Evolutionary conservation across 495 filamentous ascomycete genomes (phyloP).

Genomic region (Hypoxylon trugodes): DNA sequence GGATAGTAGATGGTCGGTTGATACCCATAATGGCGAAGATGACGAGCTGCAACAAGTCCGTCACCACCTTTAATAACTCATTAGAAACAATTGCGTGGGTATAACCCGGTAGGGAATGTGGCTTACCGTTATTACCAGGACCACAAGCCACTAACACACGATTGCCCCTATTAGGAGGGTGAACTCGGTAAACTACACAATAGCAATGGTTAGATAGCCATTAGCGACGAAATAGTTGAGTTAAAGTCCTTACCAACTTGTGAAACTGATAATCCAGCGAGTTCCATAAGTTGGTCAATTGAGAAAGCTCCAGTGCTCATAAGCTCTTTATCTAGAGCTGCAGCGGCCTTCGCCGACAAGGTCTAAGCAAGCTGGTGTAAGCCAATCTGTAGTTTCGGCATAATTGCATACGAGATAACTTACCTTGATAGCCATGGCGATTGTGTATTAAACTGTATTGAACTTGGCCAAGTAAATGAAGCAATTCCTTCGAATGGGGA

Average conservation of each 20-base stretch:
- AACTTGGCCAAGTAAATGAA: no score
- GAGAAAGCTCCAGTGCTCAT: slow-evolving; percentile 94
- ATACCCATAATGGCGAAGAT: slow-evolving; percentile 95
- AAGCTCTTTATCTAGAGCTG: slow-evolving; percentile 88
- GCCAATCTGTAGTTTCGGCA: slow-evolving; percentile 4
- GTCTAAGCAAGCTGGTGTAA: slow-evolving; percentile 65
- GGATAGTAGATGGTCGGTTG: slow-evolving; percentile 91
- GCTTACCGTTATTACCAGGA: slow-evolving; percentile 90
- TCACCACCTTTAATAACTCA: slow-evolving; percentile 76
- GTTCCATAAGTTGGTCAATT: slow-evolving; percentile 96
- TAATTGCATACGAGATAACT: slow-evolving; percentile 14
- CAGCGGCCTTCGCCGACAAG: slow-evolving; percentile 84
- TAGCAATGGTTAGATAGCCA: slow-evolving; percentile 13
- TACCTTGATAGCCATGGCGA: slow-evolving; percentile 59
- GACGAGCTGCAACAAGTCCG: slow-evolving; percentile 92
- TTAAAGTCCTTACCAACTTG: slow-evolving; percentile 73
- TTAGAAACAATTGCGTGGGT: slow-evolving; percentile 40
- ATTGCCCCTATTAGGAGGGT: slow-evolving; percentile 75
- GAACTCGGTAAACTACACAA: slow-evolving; percentile 77
- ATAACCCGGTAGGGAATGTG: slow-evolving; percentile 13
- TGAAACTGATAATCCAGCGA: slow-evolving; percentile 91
- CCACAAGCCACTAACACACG: slow-evolving; percentile 89
- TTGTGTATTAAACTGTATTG: background rate
- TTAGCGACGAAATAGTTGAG: background rate
- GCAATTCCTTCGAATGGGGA: background rate